A percentile compares a stretch with the other conserved stretches of the same genome.
Evolutionary conservation across 305 asterid genomes (phyloP).

Genomic region (Fraxinus sp.): DNA sequence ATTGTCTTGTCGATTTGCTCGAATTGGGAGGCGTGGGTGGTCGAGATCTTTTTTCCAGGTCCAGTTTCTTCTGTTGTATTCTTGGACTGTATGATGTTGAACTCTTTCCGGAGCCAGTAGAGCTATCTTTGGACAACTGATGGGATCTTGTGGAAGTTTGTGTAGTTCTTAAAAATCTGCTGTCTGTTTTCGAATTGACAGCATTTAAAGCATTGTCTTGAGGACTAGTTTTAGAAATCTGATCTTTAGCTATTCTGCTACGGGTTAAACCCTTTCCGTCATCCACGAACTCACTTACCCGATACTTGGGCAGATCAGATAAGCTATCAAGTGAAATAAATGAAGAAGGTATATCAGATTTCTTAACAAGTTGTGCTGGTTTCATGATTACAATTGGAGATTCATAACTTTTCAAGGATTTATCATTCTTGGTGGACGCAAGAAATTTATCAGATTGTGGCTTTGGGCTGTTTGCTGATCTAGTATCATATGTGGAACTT

Average conservation of each 20-base stretch:
- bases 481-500: slow-evolving; percentile 32
- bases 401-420: slow-evolving; percentile 40
- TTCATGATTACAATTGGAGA: slow-evolving; percentile 89
- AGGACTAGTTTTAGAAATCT: slow-evolving; percentile 29
- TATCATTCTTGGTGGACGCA: slow-evolving; percentile 38
- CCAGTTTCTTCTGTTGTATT: slow-evolving; percentile 63
- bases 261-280: slow-evolving; percentile 34
- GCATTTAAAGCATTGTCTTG: slow-evolving; percentile 38
- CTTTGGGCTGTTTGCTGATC: slow-evolving; percentile 38
- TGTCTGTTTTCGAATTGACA: slow-evolving; percentile 34
- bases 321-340: slow-evolving; percentile 47
- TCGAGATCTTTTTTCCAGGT: slow-evolving; percentile 61
- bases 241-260: slow-evolving; percentile 36
- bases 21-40: slow-evolving; percentile 73
- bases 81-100: slow-evolving; percentile 73
- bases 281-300: slow-evolving; percentile 32
- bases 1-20: slow-evolving; percentile 50
- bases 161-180: slow-evolving; percentile 37
- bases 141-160: slow-evolving; percentile 49
- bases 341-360: slow-evolving; percentile 65
- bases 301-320: slow-evolving; percentile 41
- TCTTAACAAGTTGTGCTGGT: slow-evolving; percentile 66
- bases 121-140: slow-evolving; percentile 46
- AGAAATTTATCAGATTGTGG: slow-evolving; percentile 38
- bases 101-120: slow-evolving; percentile 42